Percentiles rank a stretch among this genome's conserved stretches.
phyloP scores from a whole-genome alignment of 257 asterid genomes.

The Solanum lycopersicoides region DNA sequence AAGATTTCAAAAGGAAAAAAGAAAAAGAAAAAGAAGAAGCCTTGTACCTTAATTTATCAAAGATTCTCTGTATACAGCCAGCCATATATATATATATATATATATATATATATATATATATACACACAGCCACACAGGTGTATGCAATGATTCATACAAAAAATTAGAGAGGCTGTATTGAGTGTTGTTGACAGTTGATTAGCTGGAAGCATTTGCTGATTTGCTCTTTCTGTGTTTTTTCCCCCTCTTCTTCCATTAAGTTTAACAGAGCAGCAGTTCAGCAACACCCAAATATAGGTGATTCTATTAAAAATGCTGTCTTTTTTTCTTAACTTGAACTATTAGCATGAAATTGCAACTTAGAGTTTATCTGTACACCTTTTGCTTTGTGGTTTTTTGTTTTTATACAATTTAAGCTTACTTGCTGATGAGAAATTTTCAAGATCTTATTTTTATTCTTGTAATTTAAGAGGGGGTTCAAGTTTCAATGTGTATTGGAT shows the following conservation, averaged over 20 bases:
- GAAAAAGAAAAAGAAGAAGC: neutral
- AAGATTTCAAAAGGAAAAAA: neutral
- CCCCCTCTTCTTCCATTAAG: neutral
- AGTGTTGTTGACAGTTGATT: neutral
- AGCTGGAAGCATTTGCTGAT: neutral
- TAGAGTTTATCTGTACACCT: neutral
- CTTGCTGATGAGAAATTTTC: neutral
- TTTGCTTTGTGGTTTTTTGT: neutral
- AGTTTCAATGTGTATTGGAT: neutral
- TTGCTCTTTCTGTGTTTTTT: neutral
- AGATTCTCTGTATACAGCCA: neutral
- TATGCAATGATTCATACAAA: neutral
- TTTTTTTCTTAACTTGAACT: neutral
- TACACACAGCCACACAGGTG: neutral
- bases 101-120: neutral
- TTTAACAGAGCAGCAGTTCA: neutral
- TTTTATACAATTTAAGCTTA: neutral
- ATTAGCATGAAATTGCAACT: neutral
- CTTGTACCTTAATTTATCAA: neutral
- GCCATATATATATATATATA: neutral
- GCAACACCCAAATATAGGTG: neutral
- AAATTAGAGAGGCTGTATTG: neutral
- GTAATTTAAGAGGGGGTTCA: neutral
- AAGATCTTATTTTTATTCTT: neutral
- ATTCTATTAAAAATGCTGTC: neutral